phyloP scores from a whole-genome alignment of 257 asterid species.

The Solanum virginianum region DNA sequence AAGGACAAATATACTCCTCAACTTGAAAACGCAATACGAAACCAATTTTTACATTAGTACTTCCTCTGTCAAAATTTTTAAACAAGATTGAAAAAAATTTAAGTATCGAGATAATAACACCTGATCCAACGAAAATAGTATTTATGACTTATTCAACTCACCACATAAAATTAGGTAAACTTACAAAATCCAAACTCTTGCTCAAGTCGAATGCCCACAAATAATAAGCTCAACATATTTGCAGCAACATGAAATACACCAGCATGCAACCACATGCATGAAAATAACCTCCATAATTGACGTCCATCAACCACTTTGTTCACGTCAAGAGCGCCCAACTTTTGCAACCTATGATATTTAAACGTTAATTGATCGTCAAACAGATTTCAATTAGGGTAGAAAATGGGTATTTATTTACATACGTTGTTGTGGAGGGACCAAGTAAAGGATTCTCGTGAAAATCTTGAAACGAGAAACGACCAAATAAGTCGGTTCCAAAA shows the following conservation, averaged over 20 bases:
- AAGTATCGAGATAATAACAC: neutral
- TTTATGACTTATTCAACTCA: neutral
- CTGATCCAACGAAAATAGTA: neutral
- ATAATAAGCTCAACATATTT: conserved; percentile 31
- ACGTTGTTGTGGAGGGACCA: conserved; percentile 84
- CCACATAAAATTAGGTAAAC: neutral
- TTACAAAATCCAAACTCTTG: conserved; percentile 41
- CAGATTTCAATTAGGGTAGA: neutral
- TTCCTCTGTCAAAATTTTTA: neutral
- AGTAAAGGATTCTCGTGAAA: conserved; percentile 79
- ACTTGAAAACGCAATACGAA: no score
- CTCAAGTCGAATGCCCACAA: conserved; percentile 36
- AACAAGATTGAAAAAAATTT: neutral
- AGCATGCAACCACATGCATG: conserved; percentile 41
- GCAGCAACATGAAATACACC: conserved; percentile 40
- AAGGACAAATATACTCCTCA: no score
- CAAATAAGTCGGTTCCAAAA: conserved; percentile 33
- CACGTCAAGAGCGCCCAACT: conserved; percentile 26
- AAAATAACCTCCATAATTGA: conserved; percentile 20
- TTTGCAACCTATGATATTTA: conserved; percentile 7
- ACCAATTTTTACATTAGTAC: neutral
- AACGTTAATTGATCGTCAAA: neutral
- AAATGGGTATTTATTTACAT: neutral
- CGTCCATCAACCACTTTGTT: conserved; percentile 12
- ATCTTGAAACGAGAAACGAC: conserved; percentile 69